phyloP scores from a whole-genome alignment of 73 alveolate species.

The Stentor coeruleus region DNA sequence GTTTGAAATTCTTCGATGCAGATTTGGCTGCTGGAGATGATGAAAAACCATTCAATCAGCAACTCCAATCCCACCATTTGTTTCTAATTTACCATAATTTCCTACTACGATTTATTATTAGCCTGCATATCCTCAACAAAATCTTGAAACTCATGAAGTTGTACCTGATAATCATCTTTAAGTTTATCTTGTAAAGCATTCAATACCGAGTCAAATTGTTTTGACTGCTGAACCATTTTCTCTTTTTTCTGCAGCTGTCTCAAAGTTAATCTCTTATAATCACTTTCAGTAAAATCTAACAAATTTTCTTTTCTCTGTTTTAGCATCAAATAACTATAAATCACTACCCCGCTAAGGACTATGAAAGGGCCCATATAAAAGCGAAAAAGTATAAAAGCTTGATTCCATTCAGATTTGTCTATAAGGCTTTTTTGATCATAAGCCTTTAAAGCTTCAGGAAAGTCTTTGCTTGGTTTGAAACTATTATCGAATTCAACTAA shows the following conservation, averaged over 20 bases:
- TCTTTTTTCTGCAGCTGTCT: background rate
- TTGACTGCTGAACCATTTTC: background rate
- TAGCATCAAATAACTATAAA: background rate
- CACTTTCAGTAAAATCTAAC: background rate
- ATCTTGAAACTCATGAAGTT: background rate
- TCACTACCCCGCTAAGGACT: background rate
- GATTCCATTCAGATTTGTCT: background rate
- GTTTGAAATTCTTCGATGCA: no score
- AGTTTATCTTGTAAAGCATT: background rate
- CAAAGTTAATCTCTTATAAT: background rate
- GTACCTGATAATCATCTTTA: background rate
- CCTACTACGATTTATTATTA: no score
- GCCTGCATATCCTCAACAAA: background rate
- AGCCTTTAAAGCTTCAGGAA: background rate
- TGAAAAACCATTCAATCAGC: no score
- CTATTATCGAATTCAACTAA: background rate
- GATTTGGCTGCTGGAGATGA: no score
- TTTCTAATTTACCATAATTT: no score
- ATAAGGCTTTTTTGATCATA: background rate
- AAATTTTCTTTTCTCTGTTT: background rate
- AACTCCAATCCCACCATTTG: no score
- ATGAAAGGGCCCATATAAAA: background rate
- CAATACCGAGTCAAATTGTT: background rate
- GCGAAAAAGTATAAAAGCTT: background rate
- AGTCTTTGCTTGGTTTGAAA: background rate